These are phyloP conservation scores for Moesziomyces globuligerus DNA, from an alignment of 1,284 basidiomycete species.

Conservation along the genomic window DNA sequence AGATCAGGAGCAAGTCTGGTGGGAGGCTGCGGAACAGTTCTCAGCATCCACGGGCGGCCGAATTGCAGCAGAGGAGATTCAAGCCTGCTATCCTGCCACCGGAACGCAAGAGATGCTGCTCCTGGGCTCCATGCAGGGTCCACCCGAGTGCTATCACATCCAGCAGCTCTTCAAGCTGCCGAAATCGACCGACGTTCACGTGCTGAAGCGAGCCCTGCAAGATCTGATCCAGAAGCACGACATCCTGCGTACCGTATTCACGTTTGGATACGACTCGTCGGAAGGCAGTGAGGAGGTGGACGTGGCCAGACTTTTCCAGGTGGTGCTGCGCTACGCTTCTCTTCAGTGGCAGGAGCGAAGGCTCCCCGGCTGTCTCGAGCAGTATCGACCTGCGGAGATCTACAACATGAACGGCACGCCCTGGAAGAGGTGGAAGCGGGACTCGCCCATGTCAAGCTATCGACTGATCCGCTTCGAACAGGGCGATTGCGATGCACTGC, in stretches of 20 bases:
- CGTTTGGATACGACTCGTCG: not conserved
- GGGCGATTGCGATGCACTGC: not conserved
- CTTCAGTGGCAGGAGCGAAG: constrained; percentile 4
- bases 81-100: constrained; percentile 4
- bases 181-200: not conserved
- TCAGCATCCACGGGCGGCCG: not conserved
- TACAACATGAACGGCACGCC: constrained; percentile 3
- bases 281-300: not conserved
- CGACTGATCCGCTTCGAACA: constrained; percentile 1
- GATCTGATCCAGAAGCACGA: constrained; percentile 1
- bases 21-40: constrained; percentile 1
- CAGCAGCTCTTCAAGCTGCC: constrained; percentile 4
- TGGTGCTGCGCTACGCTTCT: constrained; percentile 1
- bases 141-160: constrained; percentile 3
- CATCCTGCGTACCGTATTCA: constrained; percentile 7
- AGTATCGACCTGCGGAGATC: not conserved
- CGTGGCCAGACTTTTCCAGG: not conserved
- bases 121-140: no score
- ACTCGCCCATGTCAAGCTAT: not conserved
- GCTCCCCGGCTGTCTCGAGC: not conserved
- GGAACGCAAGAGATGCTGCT: constrained; percentile 6
- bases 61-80: constrained; percentile 1
- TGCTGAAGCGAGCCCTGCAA: not conserved
- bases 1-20: not conserved
- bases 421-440: constrained; percentile 3